Percentiles rank a stretch among this genome's conserved stretches.
phyloP scores from a whole-genome alignment of 148 eudicot genomes.

The Agrostemma githago region DNA sequence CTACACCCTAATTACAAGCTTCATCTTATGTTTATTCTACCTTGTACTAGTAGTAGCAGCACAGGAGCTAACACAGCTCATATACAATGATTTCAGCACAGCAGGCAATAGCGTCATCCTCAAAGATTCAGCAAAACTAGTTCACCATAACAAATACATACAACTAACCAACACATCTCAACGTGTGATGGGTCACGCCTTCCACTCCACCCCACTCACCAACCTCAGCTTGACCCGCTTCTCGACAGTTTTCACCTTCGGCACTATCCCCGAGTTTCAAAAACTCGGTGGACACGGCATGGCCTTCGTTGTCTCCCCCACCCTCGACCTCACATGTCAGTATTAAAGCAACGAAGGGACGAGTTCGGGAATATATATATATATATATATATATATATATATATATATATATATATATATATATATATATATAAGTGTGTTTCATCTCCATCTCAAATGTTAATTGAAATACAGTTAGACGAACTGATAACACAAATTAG shows the following conservation, averaged over 20 bases:
- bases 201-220: slow-evolving; percentile 22
- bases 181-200: slow-evolving; percentile 36
- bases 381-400: no score
- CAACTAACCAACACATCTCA: slow-evolving; percentile 31
- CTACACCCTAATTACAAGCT: not conserved
- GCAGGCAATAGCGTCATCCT: slow-evolving; percentile 3
- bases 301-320: slow-evolving; percentile 38
- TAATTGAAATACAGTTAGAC: no score
- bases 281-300: slow-evolving; percentile 52
- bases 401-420: no score
- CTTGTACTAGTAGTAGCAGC: not conserved
- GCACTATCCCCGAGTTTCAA: slow-evolving; percentile 37
- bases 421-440: no score
- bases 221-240: slow-evolving; percentile 29
- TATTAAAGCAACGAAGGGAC: no score
- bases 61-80: slow-evolving; percentile 8
- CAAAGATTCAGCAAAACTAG: slow-evolving; percentile 11
- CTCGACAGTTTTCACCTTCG: slow-evolving; percentile 42
- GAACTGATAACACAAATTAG: no score
- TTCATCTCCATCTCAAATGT: no score
- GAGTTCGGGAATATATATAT: no score
- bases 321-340: not conserved
- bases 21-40: not conserved
- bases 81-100: slow-evolving; percentile 19
- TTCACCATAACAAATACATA: slow-evolving; percentile 28